Evolutionary conservation across 1,284 basidiomycete genomes (phyloP).

Genomic region (Marasmius oreades): DNA sequence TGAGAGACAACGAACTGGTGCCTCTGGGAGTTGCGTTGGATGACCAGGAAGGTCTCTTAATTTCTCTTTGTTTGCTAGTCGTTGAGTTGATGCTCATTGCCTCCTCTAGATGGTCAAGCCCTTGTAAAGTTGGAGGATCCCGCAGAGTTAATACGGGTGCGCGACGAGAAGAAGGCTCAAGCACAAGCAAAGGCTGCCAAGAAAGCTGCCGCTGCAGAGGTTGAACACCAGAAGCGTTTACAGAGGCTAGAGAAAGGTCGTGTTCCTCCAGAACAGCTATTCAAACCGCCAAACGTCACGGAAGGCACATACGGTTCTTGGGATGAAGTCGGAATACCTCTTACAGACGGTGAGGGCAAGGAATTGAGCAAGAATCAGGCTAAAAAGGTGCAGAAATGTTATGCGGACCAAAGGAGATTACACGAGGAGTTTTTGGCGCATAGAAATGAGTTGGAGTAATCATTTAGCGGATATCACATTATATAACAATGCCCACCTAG

Average conservation of each 20-base stretch:
- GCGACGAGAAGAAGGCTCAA: constrained; percentile 86
- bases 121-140: constrained; percentile 92
- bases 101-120: constrained; percentile 77
- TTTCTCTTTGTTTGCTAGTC: not conserved
- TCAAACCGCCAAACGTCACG: constrained; percentile 76
- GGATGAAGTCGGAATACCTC: constrained; percentile 84
- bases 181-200: constrained; percentile 78
- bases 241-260: constrained; percentile 86
- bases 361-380: constrained; percentile 80
- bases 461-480: constrained; percentile 6
- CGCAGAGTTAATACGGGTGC: constrained; percentile 75
- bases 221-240: constrained; percentile 75
- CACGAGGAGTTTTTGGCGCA: constrained; percentile 75
- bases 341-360: constrained; percentile 79
- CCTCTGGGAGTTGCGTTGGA: constrained; percentile 94
- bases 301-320: constrained; percentile 74
- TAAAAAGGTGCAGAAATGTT: constrained; percentile 85
- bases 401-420: constrained; percentile 71
- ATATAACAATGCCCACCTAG: no score
- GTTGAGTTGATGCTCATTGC: constrained; percentile 7
- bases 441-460: constrained; percentile 38
- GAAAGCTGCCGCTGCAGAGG: constrained; percentile 73
- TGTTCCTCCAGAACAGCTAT: constrained; percentile 73
- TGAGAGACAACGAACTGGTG: constrained; percentile 89
- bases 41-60: constrained; percentile 80